Evolutionary conservation across 495 filamentous ascomycete genomes (phyloP).

Genomic region (Extremus antarcticus): DNA sequence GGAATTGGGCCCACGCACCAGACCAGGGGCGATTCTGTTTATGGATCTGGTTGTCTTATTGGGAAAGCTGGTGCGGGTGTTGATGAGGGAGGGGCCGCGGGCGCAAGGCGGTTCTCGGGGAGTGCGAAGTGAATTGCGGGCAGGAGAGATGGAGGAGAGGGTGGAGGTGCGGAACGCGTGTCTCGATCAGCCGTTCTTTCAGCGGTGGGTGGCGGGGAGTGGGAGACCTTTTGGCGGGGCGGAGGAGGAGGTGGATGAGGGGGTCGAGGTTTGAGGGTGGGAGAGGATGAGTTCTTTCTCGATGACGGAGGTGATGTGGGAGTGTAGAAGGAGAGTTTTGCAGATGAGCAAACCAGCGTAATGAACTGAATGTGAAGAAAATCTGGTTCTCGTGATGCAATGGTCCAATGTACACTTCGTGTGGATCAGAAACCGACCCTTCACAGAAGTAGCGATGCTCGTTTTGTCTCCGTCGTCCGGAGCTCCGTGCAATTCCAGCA

Average conservation of each 20-base stretch:
- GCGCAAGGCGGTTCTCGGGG: no score
- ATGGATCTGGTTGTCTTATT: conserved; percentile 9
- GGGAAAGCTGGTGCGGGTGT: conserved; percentile 6
- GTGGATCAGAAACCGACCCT: no score
- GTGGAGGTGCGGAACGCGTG: conserved; percentile 6
- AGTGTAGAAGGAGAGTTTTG: not conserved
- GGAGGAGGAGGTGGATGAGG: not conserved
- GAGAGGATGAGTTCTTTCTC: not conserved
- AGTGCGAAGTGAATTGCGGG: not conserved
- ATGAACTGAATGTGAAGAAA: no score
- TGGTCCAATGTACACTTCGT: no score
- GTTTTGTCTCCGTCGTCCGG: no score
- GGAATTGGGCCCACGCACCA: not conserved
- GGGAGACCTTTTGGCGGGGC: not conserved
- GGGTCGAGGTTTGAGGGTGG: not conserved
- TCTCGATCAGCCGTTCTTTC: conserved; percentile 9
- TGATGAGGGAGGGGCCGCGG: conserved; percentile 3
- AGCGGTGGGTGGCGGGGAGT: not conserved
- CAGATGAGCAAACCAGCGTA: no score
- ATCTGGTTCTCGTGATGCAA: no score
- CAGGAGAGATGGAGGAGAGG: conserved; percentile 5
- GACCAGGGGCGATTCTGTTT: conserved; percentile 1
- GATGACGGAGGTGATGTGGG: not conserved
- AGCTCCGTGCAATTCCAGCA: no score
- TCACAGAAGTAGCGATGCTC: no score